These are phyloP conservation scores for Ramularia endophylla DNA, from an alignment of 2,329 filamentous ascomycete species.

Conservation along the genomic window DNA sequence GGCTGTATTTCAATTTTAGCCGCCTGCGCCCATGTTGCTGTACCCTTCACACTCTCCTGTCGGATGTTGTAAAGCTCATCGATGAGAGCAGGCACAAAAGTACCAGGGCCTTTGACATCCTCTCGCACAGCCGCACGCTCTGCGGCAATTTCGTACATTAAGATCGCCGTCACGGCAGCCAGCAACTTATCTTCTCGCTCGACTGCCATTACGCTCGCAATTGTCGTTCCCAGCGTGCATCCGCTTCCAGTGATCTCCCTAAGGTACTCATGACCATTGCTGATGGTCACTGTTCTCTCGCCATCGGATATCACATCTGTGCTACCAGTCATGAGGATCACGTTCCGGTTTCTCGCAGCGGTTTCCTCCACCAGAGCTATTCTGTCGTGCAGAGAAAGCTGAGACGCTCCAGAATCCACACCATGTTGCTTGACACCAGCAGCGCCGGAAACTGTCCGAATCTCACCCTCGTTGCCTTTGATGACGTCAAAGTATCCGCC, in stretches of 20 bases:
- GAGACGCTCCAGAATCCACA: constrained; percentile 67
- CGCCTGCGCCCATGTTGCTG: constrained; percentile 48
- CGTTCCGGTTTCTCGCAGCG: constrained; percentile 60
- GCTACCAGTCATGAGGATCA: constrained; percentile 77
- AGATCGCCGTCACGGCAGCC: constrained; percentile 64
- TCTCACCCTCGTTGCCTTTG: constrained; percentile 91
- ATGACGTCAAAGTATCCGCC: constrained; percentile 78
- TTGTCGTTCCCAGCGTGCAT: constrained; percentile 75
- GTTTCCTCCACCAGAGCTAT: constrained; percentile 59
- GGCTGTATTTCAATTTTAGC: constrained; percentile 41
- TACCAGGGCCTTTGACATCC: constrained; percentile 72
- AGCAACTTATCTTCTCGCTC: constrained; percentile 59
- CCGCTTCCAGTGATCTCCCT: constrained; percentile 68
- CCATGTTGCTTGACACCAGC: constrained; percentile 60
- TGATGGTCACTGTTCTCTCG: constrained; percentile 56
- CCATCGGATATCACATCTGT: constrained; percentile 77
- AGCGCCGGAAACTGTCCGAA: constrained; percentile 63
- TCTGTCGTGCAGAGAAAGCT: constrained; percentile 49
- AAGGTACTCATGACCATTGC: constrained; percentile 70
- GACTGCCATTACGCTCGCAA: constrained; percentile 69
- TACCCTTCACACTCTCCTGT: constrained; percentile 43
- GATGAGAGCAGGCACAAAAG: constrained; percentile 78
- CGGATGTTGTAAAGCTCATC: constrained; percentile 58
- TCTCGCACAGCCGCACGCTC: constrained; percentile 55
- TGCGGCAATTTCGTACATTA: constrained; percentile 74